Base-by-base conservation (phyloP, 2,329 filamentous ascomycete species). In the Calonectria hawksworthii region DNA sequence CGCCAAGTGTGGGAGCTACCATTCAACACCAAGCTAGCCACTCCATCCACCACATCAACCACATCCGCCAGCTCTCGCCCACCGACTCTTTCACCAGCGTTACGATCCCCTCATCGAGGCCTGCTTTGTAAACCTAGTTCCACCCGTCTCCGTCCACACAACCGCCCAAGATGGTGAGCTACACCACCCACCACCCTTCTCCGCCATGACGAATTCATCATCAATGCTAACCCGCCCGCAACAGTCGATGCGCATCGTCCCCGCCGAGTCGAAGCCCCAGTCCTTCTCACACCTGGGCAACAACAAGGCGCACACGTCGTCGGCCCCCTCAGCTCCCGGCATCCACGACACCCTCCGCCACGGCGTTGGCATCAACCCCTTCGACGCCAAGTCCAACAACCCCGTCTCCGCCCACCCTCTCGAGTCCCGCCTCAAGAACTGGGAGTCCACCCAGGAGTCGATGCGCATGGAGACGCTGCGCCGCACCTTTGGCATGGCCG, bases 341-440 rank as follows among this genome's bases (percentile, higher is more conserved):
- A 90, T 99, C 77, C 96, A 98, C 90, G 97, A 99, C 89, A 96
- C 94, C 23, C 94, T 99, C 80, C 96, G 97, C 83, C 89, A 93
- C 77, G 96, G 96, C 86, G 90, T 98, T 78, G 92, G 92, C 80
- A 93, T 92, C n/a, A 88, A 91, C 65, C 85, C 92, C 78, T 84
- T 86, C 79, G 86, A 89, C 73, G 84, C 87, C 69, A 84, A 87
- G 68, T 82, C 86, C 74, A 79, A 83, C 74, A 79, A 83, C 63
- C 89, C 93, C n/a, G 87, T 91, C 77, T 87, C 85, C 54, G 87
- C 93, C 3, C 97, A 99, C 89, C 97, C 97, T 0, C 94, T 99
- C 82, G 97, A 99, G 88, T 90, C 94, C 69, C 96, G 97, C 76
- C 94, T 99, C 74, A 92, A 93, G 83, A 91, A 93, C 83, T 99